Conservation (phyloP, 371 early-diverging fungal genomes). For the Smittium mucronatum region DNA sequence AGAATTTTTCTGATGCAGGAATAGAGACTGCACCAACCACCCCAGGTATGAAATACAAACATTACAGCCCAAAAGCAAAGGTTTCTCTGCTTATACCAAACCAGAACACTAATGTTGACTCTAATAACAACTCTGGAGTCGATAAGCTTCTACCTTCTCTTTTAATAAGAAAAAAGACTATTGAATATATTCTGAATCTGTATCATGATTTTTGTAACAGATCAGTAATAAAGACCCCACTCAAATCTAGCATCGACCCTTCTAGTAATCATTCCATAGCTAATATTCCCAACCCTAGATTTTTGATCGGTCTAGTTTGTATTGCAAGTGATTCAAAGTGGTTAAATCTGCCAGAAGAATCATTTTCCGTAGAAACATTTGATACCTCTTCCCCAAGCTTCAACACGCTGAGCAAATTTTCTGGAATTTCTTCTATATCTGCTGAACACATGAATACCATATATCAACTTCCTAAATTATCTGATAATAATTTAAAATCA, state of each 20-base stretch:
- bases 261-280: too few species aligned
- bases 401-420: too few species aligned
- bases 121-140: background rate
- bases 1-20: slow-evolving; percentile 51
- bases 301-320: background rate
- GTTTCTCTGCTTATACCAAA: slow-evolving; percentile 58
- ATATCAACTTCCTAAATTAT: too few species aligned
- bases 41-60: slow-evolving; percentile 99
- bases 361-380: background rate
- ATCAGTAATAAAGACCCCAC: background rate
- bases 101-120: background rate
- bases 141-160: background rate
- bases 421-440: background rate
- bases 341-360: background rate
- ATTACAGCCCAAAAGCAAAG: slow-evolving; percentile 89
- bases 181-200: background rate
- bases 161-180: background rate
- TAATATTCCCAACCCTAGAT: background rate
- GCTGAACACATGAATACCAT: background rate
- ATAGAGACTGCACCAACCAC: slow-evolving; percentile 76
- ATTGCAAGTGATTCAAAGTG: background rate
- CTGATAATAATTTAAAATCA: too few species aligned
- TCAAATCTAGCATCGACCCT: too few species aligned
- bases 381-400: background rate
- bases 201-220: background rate